Evolutionary conservation across 2,329 filamentous ascomycete species (phyloP), one percentile per base, ranked within the genome.

Genomic region (Curvularia sp.): DNA sequence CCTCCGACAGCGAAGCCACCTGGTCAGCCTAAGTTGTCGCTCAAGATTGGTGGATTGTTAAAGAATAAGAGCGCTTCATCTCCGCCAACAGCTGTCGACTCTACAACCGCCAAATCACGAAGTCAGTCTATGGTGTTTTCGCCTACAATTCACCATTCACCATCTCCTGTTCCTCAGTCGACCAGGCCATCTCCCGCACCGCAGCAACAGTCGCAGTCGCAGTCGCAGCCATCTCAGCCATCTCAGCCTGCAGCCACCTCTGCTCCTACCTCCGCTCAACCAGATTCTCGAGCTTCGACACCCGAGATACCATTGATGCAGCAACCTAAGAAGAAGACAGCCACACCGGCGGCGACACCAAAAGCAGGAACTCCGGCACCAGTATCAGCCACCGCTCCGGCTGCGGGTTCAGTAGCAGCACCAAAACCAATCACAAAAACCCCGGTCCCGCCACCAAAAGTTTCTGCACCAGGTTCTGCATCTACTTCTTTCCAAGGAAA

Each of bases 21-120:
- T 12, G 53, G 22, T 13, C 55, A 53, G 22, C 61, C 62, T 5
- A 70, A 67, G 52, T 15, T 71, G 39, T 69, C 67, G 6, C 64
- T 71, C 31, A 71, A 71, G 58, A 67, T 68, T 49, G 62, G 64
- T 26, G 63, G 55, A 9, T 51, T 47, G n/a, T 9, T 42, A 30
- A 65, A 60, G 53, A 46, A 52, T 3, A 61, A 63, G 49, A 55
- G 54, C 41, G 58, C 57, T 13, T 58, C 61, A 22, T 67, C 68
- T 55, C 62, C 68, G n/a, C 52, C 63, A 28, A 44, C 58, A 24
- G 51, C 57, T 33, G 50, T 48, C 18, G 61, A 58, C 5, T 55
- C 62, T 5, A 53, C 48, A 2, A 13, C 52, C 24, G 42, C 59
- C 20, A 55, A 63, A 35, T 60, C 60, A 9, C 60, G 62, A 42